Percentiles rank a stretch among this genome's conserved stretches.
These are phyloP conservation scores for Piedraia hortae DNA, from an alignment of 2,329 filamentous ascomycete species.

Conservation along the genomic window DNA sequence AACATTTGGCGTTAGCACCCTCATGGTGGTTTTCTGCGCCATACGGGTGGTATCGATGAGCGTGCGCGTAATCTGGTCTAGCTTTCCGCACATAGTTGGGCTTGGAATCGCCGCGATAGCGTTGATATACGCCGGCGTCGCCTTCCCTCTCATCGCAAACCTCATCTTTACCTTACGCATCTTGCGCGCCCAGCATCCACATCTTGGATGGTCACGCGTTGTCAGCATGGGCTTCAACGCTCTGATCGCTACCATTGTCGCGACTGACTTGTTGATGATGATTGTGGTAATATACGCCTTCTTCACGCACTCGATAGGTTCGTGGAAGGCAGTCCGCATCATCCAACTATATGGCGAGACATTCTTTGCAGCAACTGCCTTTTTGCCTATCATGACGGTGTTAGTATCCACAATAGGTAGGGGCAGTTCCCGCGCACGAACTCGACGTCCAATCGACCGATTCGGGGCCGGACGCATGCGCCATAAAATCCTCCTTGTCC, in stretches of 20 bases:
- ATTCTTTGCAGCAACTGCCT: conserved; percentile 7
- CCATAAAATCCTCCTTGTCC: conserved; percentile 6
- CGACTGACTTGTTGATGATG: conserved; percentile 8
- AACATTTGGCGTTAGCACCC: conserved; percentile 16
- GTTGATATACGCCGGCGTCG: conserved; percentile 11
- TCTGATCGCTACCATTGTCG: conserved; percentile 4
- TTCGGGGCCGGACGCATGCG: conserved; percentile 6
- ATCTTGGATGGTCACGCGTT: conserved; percentile 8
- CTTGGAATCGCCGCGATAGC: conserved; percentile 11
- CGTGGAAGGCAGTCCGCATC: conserved; percentile 2
- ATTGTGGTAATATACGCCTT: conserved; percentile 8
- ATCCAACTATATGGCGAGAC: conserved; percentile 4
- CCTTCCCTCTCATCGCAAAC: conserved; percentile 11
- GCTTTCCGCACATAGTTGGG: conserved; percentile 9
- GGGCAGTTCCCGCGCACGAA: conserved; percentile 1
- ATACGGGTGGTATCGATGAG: conserved; percentile 16
- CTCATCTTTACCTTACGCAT: conserved; percentile 11
- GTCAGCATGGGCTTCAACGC: conserved; percentile 5
- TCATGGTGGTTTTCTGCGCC: conserved; percentile 16
- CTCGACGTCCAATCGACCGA: conserved; percentile 2
- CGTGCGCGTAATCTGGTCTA: conserved; percentile 11
- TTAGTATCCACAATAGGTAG: conserved; percentile 3
- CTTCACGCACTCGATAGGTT: conserved; percentile 6
- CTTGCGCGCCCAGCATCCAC: conserved; percentile 8
- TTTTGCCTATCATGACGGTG: conserved; percentile 7